Evolutionary conservation across 2,329 filamentous ascomycete genomes (phyloP).

Genomic region (Hansfordia pulvinata): DNA sequence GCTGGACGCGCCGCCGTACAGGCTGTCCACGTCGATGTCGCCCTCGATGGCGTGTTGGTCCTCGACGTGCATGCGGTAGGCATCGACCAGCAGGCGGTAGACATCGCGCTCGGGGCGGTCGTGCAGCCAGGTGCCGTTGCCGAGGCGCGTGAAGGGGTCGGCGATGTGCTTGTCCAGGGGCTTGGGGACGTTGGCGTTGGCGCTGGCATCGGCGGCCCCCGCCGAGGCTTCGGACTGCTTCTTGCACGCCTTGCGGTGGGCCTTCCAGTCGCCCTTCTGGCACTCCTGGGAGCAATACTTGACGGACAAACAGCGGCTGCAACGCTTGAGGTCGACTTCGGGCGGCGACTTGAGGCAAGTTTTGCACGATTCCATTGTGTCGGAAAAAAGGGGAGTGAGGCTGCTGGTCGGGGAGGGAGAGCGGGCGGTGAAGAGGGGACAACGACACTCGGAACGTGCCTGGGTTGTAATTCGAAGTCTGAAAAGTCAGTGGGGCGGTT

Average conservation of each 20-base stretch:
- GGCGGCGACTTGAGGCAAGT: no score
- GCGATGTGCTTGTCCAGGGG: constrained; percentile 14
- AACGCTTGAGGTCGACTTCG: constrained; percentile 34
- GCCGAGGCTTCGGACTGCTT: no score
- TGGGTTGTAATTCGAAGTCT: no score
- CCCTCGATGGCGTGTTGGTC: constrained; percentile 19
- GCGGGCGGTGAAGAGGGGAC: no score
- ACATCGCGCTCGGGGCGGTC: constrained; percentile 26
- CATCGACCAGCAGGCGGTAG: constrained; percentile 30
- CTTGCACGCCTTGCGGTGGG: constrained; percentile 31
- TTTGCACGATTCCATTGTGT: no score
- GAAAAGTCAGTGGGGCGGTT: no score
- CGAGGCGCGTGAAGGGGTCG: constrained; percentile 25
- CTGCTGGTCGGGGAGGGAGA: no score
- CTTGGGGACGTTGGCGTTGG: constrained; percentile 11
- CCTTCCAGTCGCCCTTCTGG: constrained; percentile 40
- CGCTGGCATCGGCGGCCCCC: background rate
- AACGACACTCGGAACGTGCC: no score
- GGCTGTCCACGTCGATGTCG: constrained; percentile 11
- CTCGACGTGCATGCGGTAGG: constrained; percentile 30
- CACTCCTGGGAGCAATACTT: constrained; percentile 38
- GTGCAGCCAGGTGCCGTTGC: constrained; percentile 26
- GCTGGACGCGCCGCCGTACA: constrained; percentile 13
- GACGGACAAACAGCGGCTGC: constrained; percentile 26
- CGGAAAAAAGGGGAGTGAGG: no score